Evolutionary conservation across 176 grass and related monocot species (phyloP).

Genomic region (Tillandsia fasciculata): DNA sequence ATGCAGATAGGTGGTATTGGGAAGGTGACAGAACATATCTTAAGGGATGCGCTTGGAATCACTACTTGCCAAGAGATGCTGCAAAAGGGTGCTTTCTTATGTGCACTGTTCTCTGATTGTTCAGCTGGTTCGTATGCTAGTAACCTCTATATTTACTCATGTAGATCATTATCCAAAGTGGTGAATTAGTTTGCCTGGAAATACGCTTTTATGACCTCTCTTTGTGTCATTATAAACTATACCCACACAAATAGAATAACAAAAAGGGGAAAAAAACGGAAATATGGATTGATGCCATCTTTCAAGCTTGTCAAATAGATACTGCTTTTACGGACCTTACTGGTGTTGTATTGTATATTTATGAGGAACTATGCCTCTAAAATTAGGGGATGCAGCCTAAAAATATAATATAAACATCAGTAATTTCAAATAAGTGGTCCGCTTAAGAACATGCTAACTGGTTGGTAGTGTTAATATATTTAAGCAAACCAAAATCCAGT

Average conservation of each 20-base stretch:
- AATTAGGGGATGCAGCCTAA: neutral
- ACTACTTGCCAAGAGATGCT: conserved; percentile 77
- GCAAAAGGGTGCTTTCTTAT: conserved; percentile 65
- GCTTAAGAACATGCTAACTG: too few species aligned
- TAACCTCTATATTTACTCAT: conserved; percentile 13
- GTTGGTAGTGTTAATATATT: too few species aligned
- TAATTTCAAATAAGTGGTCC: too few species aligned
- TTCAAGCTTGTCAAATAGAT: neutral
- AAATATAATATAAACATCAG: too few species aligned
- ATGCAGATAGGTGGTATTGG: conserved; percentile 95
- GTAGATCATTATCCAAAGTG: too few species aligned
- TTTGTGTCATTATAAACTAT: too few species aligned
- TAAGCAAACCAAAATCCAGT: too few species aligned
- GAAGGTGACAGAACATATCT: conserved; percentile 82
- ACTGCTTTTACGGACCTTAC: neutral
- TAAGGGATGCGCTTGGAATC: conserved; percentile 79
- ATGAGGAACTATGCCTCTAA: neutral
- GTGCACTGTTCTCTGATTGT: conserved; percentile 77
- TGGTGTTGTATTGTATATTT: neutral
- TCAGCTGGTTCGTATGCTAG: conserved; percentile 59
- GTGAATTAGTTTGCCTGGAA: too few species aligned
- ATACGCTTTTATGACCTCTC: too few species aligned
- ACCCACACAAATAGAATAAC: too few species aligned
- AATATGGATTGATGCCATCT: neutral
- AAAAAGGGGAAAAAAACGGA: too few species aligned